These are phyloP conservation scores for Spathaspora sp. DNA, from an alignment of 1,139 yeast genomes.

Conservation along the genomic window DNA sequence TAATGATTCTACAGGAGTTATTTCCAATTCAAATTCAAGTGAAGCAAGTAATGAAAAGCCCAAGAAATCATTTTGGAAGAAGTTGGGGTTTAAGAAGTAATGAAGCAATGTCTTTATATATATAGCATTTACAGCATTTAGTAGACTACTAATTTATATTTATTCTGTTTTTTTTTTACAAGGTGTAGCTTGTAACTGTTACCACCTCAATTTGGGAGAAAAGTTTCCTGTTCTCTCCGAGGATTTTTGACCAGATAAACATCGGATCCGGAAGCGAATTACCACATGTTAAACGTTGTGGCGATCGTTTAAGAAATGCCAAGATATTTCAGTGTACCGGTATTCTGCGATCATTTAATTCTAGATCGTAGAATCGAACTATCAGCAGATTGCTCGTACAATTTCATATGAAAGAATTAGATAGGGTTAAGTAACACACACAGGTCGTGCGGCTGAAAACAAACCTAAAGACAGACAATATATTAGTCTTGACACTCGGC, in stretches of 20 bases:
- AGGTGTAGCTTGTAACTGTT: too few relatives aligned
- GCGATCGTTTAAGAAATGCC: too few relatives aligned
- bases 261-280: not conserved
- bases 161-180: not conserved
- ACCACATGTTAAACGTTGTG: too few relatives aligned
- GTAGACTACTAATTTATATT: not conserved
- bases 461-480: too few relatives aligned
- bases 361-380: too few relatives aligned
- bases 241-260: not conserved
- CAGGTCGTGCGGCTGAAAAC: too few relatives aligned
- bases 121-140: not conserved
- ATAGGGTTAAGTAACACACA: too few relatives aligned
- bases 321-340: too few relatives aligned
- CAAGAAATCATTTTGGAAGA: slow-evolving; percentile 33
- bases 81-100: slow-evolving; percentile 31
- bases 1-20: slow-evolving; percentile 5
- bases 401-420: too few relatives aligned
- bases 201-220: not conserved
- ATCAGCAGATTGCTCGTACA: too few relatives aligned
- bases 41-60: slow-evolving; percentile 3
- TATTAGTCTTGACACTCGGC: too few relatives aligned
- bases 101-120: not conserved
- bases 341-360: too few relatives aligned
- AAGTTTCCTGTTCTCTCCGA: not conserved
- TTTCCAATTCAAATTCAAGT: not conserved